These are phyloP conservation scores for Aphanomyces invadans DNA, from an alignment of 352 stramenopile species.

Conservation along the genomic window DNA sequence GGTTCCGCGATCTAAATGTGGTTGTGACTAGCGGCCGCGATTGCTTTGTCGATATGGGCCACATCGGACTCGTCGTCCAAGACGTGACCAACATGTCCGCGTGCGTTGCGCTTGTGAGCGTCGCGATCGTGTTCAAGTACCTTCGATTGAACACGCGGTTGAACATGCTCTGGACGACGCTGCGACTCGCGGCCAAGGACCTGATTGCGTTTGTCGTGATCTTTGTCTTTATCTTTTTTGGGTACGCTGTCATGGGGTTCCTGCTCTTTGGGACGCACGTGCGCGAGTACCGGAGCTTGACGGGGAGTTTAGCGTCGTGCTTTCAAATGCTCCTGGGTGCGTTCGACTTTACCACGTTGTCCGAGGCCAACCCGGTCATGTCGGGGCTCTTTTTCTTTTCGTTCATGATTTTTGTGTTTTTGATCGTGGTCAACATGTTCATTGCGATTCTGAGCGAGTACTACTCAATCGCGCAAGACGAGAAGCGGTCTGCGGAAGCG, in stretches of 20 bases:
- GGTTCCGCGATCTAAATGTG: too few relatives aligned
- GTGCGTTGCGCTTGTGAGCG: constrained; percentile 48
- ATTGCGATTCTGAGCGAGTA: constrained; percentile 82
- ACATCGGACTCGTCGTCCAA: constrained; percentile 40
- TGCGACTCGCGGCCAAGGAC: constrained; percentile 66
- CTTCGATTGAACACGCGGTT: constrained; percentile 61
- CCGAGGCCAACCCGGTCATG: constrained; percentile 58
- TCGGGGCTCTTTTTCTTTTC: constrained; percentile 74
- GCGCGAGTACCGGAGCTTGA: constrained; percentile 64
- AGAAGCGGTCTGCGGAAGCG: constrained; percentile 55
- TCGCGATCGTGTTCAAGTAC: constrained; percentile 82
- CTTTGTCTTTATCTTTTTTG: constrained; percentile 76
- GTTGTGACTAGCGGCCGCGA: constrained; percentile 24
- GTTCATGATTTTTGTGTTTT: constrained; percentile 74
- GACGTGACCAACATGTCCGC: constrained; percentile 53
- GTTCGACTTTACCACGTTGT: constrained; percentile 70
- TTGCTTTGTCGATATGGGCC: constrained; percentile 56
- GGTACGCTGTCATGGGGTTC: constrained; percentile 71
- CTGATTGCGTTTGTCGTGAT: constrained; percentile 69
- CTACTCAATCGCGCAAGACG: constrained; percentile 59
- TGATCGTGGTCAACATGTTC: constrained; percentile 82
- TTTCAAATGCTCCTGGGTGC: constrained; percentile 78
- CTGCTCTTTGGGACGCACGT: constrained; percentile 56
- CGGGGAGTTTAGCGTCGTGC: constrained; percentile 57
- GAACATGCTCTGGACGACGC: constrained; percentile 70